These are phyloP conservation scores for Sugiyamaella neomexicana DNA, from an alignment of 1,139 yeast genomes.

Conservation along the genomic window DNA sequence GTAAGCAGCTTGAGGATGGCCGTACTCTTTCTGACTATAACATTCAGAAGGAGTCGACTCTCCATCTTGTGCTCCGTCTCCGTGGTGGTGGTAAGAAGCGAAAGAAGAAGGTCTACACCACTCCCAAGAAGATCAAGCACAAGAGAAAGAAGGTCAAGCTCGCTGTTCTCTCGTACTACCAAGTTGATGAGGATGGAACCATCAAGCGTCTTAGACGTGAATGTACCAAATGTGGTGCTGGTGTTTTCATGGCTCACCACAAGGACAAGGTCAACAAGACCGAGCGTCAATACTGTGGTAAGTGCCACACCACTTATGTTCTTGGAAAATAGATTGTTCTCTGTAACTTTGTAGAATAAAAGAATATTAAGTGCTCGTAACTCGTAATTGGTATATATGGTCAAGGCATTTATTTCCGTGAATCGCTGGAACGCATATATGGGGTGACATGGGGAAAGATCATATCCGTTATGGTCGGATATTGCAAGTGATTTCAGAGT, in stretches of 20 bases:
- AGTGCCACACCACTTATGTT: slow-evolving; percentile 91
- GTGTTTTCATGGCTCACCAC: slow-evolving; percentile 99
- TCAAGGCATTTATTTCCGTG: too few species aligned
- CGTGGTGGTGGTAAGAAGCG: slow-evolving; percentile 99
- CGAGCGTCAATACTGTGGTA: slow-evolving; percentile 99
- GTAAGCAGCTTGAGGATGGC: slow-evolving; percentile 99
- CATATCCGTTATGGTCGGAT: too few species aligned
- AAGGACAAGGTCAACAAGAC: slow-evolving; percentile 91
- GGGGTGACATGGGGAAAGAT: too few species aligned
- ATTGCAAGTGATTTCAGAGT: too few species aligned
- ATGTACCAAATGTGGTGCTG: slow-evolving; percentile 97
- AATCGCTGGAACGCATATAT: too few species aligned
- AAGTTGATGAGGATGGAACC: slow-evolving; percentile 97
- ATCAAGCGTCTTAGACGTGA: slow-evolving; percentile 99
- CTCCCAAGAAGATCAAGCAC: slow-evolving; percentile 99
- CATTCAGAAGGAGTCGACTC: slow-evolving; percentile 99
- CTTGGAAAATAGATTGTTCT: slow-evolving; percentile 23
- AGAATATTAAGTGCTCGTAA: too few species aligned
- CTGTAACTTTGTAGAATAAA: background rate
- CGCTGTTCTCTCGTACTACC: slow-evolving; percentile 99
- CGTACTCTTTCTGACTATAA: slow-evolving; percentile 99
- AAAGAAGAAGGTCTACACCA: slow-evolving; percentile 99
- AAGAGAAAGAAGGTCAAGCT: slow-evolving; percentile 99
- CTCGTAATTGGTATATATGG: too few species aligned
- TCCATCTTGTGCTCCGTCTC: slow-evolving; percentile 96